phyloP scores from a whole-genome alignment of 2,329 filamentous ascomycete genomes.

The Mycocentrospora acerina region DNA sequence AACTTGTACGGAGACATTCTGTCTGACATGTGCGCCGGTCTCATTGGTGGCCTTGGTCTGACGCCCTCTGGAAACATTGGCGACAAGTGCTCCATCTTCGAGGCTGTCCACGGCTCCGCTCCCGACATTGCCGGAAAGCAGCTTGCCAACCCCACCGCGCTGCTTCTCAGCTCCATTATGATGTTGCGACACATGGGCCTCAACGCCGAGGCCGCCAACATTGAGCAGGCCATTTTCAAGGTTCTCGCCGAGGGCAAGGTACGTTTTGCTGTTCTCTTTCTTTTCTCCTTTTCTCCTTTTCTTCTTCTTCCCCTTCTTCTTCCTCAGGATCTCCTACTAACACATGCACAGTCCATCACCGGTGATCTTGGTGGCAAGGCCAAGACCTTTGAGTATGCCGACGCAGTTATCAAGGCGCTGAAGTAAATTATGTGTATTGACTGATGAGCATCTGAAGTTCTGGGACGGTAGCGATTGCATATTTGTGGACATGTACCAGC shows the following conservation, averaged over 20 bases:
- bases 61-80: conserved; percentile 98
- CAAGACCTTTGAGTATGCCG: conserved; percentile 92
- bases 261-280: conserved; percentile 41
- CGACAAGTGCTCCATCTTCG: conserved; percentile 99
- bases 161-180: conserved; percentile 96
- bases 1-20: conserved; percentile 99
- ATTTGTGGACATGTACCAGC: conserved; percentile 42
- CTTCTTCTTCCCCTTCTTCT: no score
- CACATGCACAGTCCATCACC: conserved; percentile 65
- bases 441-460: conserved; percentile 28
- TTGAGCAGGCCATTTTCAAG: conserved; percentile 93
- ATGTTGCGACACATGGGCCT: conserved; percentile 99
- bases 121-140: conserved; percentile 96
- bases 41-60: conserved; percentile 95
- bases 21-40: conserved; percentile 98
- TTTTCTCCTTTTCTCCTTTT: background rate
- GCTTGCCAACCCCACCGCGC: conserved; percentile 94
- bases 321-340: conserved; percentile 12
- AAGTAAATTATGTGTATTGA: conserved; percentile 35
- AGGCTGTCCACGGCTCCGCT: conserved; percentile 96
- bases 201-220: conserved; percentile 77
- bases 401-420: conserved; percentile 77
- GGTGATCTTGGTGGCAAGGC: conserved; percentile 95
- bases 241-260: conserved; percentile 94
- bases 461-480: conserved; percentile 35